These are phyloP conservation scores for Lithospermum erythrorhizon DNA, from an alignment of 257 asterid genomes.

Conservation along the genomic window DNA sequence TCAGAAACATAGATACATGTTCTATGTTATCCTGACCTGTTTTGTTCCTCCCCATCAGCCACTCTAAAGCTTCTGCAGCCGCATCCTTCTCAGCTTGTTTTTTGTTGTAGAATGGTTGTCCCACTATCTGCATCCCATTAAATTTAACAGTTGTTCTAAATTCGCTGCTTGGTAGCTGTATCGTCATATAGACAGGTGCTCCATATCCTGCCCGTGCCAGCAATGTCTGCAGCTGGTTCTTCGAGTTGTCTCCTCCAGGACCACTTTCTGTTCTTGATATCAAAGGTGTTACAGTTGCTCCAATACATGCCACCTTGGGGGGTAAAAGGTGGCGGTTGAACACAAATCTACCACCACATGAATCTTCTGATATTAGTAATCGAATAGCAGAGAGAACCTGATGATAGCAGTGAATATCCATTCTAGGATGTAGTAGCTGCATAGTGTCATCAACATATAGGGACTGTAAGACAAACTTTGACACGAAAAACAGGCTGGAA, in stretches of 20 bases:
- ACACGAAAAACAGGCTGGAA: neutral
- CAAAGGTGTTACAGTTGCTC: slow-evolving; percentile 19
- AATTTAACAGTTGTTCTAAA: slow-evolving; percentile 58
- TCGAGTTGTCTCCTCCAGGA: slow-evolving; percentile 91
- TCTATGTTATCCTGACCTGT: slow-evolving; percentile 38
- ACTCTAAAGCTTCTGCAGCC: slow-evolving; percentile 83
- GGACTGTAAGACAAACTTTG: slow-evolving; percentile 2
- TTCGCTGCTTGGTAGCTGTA: slow-evolving; percentile 47
- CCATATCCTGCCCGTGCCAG: slow-evolving; percentile 78
- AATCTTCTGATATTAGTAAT: slow-evolving; percentile 61
- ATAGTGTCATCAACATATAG: slow-evolving; percentile 6
- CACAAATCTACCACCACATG: slow-evolving; percentile 59
- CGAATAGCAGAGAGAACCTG: slow-evolving; percentile 69
- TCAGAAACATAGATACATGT: slow-evolving; percentile 55
- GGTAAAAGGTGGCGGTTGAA: slow-evolving; percentile 40
- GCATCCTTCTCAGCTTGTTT: slow-evolving; percentile 93
- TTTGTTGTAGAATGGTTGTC: slow-evolving; percentile 74
- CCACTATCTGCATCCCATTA: slow-evolving; percentile 62
- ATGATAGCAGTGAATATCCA: slow-evolving; percentile 60
- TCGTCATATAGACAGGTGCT: slow-evolving; percentile 57
- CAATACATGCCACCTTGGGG: slow-evolving; percentile 21
- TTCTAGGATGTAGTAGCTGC: slow-evolving; percentile 74
- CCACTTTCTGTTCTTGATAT: slow-evolving; percentile 42
- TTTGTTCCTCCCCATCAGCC: slow-evolving; percentile 54
- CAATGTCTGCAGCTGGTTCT: slow-evolving; percentile 80